phyloP scores from a whole-genome alignment of 2,329 filamentous ascomycete species.

The Venturia carpophila region DNA sequence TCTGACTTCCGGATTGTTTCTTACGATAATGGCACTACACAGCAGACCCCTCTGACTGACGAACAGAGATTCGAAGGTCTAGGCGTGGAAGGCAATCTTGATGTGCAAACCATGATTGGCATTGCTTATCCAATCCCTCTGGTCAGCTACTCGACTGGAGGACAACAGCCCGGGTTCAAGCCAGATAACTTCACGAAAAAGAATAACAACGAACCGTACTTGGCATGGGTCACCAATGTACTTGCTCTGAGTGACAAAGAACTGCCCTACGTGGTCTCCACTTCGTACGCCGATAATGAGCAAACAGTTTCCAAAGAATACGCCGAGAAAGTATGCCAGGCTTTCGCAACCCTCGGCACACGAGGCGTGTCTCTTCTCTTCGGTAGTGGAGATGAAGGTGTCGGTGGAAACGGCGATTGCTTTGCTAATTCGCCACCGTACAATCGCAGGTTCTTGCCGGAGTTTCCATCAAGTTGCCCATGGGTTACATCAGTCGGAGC shows the following conservation, averaged over 20 bases:
- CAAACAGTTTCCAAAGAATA: conserved; percentile 33
- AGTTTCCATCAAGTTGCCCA: conserved; percentile 41
- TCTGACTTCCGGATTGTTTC: conserved; percentile 12
- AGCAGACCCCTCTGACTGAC: conserved; percentile 8
- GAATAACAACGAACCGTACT: conserved; percentile 42
- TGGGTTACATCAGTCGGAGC: conserved; percentile 41
- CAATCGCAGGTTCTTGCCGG: conserved; percentile 33
- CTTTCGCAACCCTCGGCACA: conserved; percentile 34
- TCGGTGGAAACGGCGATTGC: conserved; percentile 30
- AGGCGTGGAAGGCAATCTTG: conserved; percentile 14
- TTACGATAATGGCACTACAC: conserved; percentile 19
- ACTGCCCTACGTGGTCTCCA: conserved; percentile 33
- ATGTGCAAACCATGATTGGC: conserved; percentile 18
- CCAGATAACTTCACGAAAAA: conserved; percentile 19
- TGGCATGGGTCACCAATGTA: conserved; percentile 33
- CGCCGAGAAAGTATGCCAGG: conserved; percentile 33
- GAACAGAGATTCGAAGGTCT: neutral
- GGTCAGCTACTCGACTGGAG: conserved; percentile 16
- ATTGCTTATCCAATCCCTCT: conserved; percentile 17
- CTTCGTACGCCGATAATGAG: conserved; percentile 35
- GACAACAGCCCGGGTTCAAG: conserved; percentile 10
- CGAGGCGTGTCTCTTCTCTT: conserved; percentile 36
- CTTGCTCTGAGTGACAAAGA: conserved; percentile 27
- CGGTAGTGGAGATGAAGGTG: conserved; percentile 34
- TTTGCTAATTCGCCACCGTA: conserved; percentile 37